A percentile compares a stretch with the other conserved stretches of the same genome.
phyloP scores from a whole-genome alignment of 345 rosid genomes.

The Kernera saxatilis region DNA sequence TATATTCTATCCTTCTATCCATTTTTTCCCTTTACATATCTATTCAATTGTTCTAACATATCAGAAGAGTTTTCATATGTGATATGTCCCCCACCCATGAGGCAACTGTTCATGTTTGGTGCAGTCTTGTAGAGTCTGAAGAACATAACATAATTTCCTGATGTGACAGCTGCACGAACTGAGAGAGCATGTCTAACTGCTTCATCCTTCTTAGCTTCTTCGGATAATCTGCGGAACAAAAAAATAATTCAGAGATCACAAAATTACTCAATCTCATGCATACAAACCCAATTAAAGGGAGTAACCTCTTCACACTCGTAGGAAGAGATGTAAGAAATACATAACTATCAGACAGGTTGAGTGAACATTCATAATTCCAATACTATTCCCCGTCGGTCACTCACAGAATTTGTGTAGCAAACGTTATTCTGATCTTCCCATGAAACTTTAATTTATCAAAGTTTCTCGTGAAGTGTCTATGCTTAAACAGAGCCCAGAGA shows the following conservation, averaged over 20 bases:
- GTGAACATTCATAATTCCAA: background rate
- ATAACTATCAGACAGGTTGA: background rate
- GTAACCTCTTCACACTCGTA: constrained; percentile 13
- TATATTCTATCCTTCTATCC: background rate
- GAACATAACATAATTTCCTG: constrained; percentile 83
- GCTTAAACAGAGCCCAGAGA: constrained; percentile 4
- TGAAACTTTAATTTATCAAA: background rate
- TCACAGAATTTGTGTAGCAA: background rate
- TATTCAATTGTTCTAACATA: background rate
- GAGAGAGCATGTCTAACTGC: constrained; percentile 95
- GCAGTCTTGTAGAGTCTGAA: constrained; percentile 82
- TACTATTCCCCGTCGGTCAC: background rate
- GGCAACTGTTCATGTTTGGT: constrained; percentile 81
- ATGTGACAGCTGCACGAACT: constrained; percentile 89
- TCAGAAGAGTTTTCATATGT: constrained; percentile 5
- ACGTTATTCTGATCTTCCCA: background rate
- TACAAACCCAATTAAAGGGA: constrained; percentile 1
- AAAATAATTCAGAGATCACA: background rate
- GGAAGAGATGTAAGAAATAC: background rate
- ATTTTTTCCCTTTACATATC: background rate
- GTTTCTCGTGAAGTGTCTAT: background rate
- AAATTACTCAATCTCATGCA: background rate
- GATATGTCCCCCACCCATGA: constrained; percentile 69
- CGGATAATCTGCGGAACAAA: constrained; percentile 54
- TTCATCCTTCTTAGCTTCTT: constrained; percentile 60